A percentile compares a stretch with the other conserved stretches of the same genome.
Conservation (phyloP, 2,329 filamentous ascomycete species). For the Colletotrichum sp. region DNA sequence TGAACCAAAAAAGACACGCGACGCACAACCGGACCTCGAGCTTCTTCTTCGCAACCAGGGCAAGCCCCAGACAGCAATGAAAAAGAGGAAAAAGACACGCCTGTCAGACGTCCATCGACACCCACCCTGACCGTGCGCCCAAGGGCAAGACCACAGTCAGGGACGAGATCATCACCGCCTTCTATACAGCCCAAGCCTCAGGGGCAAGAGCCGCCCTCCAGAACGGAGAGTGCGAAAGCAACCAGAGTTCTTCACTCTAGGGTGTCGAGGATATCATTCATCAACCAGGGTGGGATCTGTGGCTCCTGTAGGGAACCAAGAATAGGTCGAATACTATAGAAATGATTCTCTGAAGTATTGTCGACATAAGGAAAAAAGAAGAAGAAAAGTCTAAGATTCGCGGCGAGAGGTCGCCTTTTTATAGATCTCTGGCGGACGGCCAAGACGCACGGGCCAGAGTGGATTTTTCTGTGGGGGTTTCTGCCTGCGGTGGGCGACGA, state of each 20-base stretch:
- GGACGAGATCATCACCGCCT: constrained; percentile 94
- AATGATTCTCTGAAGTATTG: constrained; percentile 86
- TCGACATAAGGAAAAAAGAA: constrained; percentile 62
- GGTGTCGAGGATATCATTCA: constrained; percentile 87
- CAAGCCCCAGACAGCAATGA: constrained; percentile 57
- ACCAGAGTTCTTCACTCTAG: constrained; percentile 81
- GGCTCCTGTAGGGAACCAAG: constrained; percentile 92
- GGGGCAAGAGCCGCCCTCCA: constrained; percentile 58
- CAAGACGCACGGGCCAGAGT: not conserved
- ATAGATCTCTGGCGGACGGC: constrained; percentile 34
- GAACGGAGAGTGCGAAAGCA: constrained; percentile 64
- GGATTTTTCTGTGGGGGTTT: not conserved
- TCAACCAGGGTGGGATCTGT: constrained; percentile 96
- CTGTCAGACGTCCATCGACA: constrained; percentile 92
- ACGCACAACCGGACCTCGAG: too few species aligned
- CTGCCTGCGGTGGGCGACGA: not conserved
- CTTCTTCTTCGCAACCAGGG: constrained; percentile 57
- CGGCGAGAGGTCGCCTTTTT: constrained; percentile 37
- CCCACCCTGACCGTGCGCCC: constrained; percentile 81
- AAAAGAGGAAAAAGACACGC: constrained; percentile 58
- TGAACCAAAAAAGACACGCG: too few species aligned
- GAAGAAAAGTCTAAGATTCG: constrained; percentile 41
- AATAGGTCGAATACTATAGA: constrained; percentile 96
- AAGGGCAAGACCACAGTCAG: constrained; percentile 73
- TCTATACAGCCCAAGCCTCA: constrained; percentile 67